Percentiles rank a stretch among this genome's conserved stretches.
phyloP scores from a whole-genome alignment of 371 early-diverging fungal genomes.

The Mucor racemosus region DNA sequence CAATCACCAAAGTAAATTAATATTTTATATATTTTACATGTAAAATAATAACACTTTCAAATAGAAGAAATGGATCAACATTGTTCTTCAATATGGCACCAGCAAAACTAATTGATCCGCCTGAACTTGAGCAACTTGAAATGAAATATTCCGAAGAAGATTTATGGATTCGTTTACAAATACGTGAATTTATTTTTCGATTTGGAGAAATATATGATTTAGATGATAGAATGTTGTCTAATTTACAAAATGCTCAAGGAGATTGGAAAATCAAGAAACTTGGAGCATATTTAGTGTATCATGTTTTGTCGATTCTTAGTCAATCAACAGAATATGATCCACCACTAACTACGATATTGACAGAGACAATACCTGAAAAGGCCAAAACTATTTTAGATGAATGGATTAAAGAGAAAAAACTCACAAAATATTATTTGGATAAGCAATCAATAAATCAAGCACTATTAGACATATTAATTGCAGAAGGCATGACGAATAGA shows the following conservation, averaged over 20 bases:
- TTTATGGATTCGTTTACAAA: slow-evolving; percentile 49
- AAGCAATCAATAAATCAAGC: slow-evolving; percentile 21
- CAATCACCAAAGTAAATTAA: background rate
- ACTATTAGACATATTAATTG: slow-evolving; percentile 15
- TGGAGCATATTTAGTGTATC: slow-evolving; percentile 30
- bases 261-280: slow-evolving; percentile 47
- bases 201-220: slow-evolving; percentile 44
- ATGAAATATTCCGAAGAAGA: slow-evolving; percentile 43
- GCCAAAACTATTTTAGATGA: slow-evolving; percentile 17
- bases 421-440: slow-evolving; percentile 9
- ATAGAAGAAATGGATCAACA: background rate
- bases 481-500: slow-evolving; percentile 34
- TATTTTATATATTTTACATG: background rate
- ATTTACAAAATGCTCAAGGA: slow-evolving; percentile 47
- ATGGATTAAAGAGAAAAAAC: slow-evolving; percentile 30
- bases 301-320: slow-evolving; percentile 12
- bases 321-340: slow-evolving; percentile 10
- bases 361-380: slow-evolving; percentile 6
- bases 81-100: background rate
- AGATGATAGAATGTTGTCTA: slow-evolving; percentile 22
- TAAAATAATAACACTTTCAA: background rate
- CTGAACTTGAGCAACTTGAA: slow-evolving; percentile 26
- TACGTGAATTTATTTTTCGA: slow-evolving; percentile 50
- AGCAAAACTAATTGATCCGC: slow-evolving; percentile 20
- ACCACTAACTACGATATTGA: background rate